phyloP scores from a whole-genome alignment of 2,329 filamentous ascomycete genomes.

The Xylaria sp. region DNA sequence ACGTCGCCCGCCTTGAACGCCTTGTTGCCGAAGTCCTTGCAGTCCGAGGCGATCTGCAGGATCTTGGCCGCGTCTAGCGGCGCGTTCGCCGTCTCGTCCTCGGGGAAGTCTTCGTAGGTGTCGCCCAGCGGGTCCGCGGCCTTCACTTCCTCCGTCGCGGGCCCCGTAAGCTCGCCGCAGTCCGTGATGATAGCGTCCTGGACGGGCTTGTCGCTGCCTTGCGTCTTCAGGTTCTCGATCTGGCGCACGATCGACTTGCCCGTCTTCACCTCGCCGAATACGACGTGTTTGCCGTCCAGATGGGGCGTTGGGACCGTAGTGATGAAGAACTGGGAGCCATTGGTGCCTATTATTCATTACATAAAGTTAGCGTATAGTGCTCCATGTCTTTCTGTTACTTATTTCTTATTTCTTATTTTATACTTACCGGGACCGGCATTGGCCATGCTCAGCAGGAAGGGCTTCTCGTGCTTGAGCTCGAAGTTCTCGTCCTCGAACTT shows the following conservation, averaged over 20 bases:
- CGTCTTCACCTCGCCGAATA: conserved; percentile 92
- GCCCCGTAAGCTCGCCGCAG: conserved; percentile 85
- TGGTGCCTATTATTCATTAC: conserved; percentile 74
- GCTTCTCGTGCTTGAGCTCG: conserved; percentile 87
- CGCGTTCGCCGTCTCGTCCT: conserved; percentile 73
- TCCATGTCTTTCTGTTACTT: too few relatives aligned
- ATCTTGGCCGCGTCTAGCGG: conserved; percentile 74
- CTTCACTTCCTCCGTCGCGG: conserved; percentile 76
- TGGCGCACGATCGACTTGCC: conserved; percentile 92
- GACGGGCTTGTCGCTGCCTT: conserved; percentile 82
- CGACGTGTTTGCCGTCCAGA: conserved; percentile 95
- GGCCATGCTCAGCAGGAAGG: conserved; percentile 96
- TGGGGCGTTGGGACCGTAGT: conserved; percentile 96
- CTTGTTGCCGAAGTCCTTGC: conserved; percentile 92
- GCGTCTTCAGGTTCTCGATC: conserved; percentile 84
- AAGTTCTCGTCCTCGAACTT: conserved; percentile 99
- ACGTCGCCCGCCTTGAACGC: conserved; percentile 86
- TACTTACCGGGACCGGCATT: conserved; percentile 95
- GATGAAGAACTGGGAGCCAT: conserved; percentile 98
- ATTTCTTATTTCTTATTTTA: too few relatives aligned
- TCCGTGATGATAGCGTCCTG: conserved; percentile 79
- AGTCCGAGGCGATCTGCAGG: conserved; percentile 80
- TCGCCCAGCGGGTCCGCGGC: conserved; percentile 85
- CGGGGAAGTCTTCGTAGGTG: conserved; percentile 93
- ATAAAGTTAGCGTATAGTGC: conserved; percentile 20